phyloP scores from a whole-genome alignment of 2,329 filamentous ascomycete species.

The Trichocomaceae sp. region DNA sequence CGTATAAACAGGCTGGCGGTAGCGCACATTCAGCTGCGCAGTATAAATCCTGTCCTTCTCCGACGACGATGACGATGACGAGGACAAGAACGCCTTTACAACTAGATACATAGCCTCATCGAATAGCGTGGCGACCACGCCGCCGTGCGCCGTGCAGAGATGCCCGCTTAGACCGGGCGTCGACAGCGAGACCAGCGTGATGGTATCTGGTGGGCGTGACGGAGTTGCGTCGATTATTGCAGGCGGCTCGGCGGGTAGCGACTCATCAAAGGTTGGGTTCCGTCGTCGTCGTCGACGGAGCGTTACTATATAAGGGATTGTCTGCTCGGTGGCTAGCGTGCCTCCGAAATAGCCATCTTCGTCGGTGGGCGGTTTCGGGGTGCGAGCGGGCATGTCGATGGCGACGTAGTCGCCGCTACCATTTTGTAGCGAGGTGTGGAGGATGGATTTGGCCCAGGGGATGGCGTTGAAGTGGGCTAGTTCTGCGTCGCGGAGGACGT shows the following conservation, averaged over 20 bases:
- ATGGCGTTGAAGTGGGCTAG: constrained; percentile 20
- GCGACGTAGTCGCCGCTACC: constrained; percentile 24
- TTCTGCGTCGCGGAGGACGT: constrained; percentile 6
- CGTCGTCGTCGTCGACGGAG: constrained; percentile 32
- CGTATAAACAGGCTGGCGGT: constrained; percentile 30
- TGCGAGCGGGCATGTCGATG: constrained; percentile 35
- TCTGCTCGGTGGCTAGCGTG: constrained; percentile 32
- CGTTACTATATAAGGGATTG: constrained; percentile 38
- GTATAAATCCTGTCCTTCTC: constrained; percentile 33
- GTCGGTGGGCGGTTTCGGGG: constrained; percentile 32
- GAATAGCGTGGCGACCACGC: constrained; percentile 35
- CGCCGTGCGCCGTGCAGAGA: constrained; percentile 35
- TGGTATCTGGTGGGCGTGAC: constrained; percentile 29
- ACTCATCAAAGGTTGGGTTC: constrained; percentile 20
- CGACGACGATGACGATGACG: constrained; percentile 26
- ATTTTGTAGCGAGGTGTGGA: background rate
- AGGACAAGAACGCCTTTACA: background rate
- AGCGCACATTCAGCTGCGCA: constrained; percentile 36
- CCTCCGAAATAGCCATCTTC: constrained; percentile 40
- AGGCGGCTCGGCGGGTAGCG: background rate
- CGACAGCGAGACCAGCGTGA: constrained; percentile 31
- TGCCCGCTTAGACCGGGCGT: constrained; percentile 35
- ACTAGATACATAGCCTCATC: constrained; percentile 38
- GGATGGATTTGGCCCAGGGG: constrained; percentile 9
- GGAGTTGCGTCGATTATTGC: constrained; percentile 14